A percentile compares a stretch with the other conserved stretches of the same genome.
Conservation (phyloP, 2,329 filamentous ascomycete species). For the Microdochium nivale region DNA sequence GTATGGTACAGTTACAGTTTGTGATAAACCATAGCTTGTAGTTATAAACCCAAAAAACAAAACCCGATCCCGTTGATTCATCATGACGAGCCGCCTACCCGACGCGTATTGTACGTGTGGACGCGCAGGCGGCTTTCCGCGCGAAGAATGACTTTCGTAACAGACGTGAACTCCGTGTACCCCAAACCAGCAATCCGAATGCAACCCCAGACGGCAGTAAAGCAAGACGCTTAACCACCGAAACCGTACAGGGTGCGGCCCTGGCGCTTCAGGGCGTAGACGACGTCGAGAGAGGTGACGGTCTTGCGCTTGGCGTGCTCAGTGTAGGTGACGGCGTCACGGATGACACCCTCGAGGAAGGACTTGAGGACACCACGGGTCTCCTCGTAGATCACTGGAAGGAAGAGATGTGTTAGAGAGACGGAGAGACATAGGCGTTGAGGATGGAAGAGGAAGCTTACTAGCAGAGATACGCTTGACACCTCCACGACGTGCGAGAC, state of each 20-base stretch:
- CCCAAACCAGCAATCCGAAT: slow-evolving; percentile 4
- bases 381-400: slow-evolving; percentile 28
- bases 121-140: slow-evolving; percentile 6
- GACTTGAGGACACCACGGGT: slow-evolving; percentile 76
- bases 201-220: not conserved
- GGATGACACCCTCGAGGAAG: slow-evolving; percentile 75
- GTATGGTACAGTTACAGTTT: slow-evolving; percentile 2
- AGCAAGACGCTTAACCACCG: slow-evolving; percentile 42
- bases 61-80: slow-evolving; percentile 22
- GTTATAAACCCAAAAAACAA: slow-evolving; percentile 21
- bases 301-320: slow-evolving; percentile 77
- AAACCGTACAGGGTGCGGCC: slow-evolving; percentile 61
- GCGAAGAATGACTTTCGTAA: slow-evolving; percentile 24
- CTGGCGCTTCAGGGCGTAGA: slow-evolving; percentile 57
- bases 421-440: too few species aligned
- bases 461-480: slow-evolving; percentile 99
- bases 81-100: slow-evolving; percentile 22
- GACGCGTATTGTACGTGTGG: slow-evolving; percentile 12
- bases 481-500: slow-evolving; percentile 98
- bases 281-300: slow-evolving; percentile 56
- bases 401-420: slow-evolving; percentile 10
- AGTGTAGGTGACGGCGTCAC: slow-evolving; percentile 73
- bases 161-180: slow-evolving; percentile 21
- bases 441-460: too few species aligned
- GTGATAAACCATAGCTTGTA: slow-evolving; percentile 17